Evolutionary conservation across 257 asterid genomes (phyloP).

Genomic region (Asclepias syriaca): DNA sequence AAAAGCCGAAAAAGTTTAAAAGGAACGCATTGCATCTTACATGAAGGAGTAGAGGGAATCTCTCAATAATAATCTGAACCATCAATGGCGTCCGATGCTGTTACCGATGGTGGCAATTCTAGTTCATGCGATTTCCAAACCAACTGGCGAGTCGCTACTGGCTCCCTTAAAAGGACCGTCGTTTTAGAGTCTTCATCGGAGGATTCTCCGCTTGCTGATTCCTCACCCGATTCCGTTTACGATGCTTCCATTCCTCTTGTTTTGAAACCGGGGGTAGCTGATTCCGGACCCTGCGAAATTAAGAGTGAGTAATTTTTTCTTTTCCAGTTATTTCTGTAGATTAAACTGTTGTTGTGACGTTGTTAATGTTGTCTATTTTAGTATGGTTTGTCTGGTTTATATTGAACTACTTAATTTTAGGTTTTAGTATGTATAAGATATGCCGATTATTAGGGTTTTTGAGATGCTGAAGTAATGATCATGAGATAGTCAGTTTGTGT

Average conservation of each 20-base stretch:
- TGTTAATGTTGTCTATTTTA: not conserved
- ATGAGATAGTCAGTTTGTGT: not conserved
- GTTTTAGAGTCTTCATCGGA: conserved; percentile 50
- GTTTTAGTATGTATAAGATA: not conserved
- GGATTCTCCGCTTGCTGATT: conserved; percentile 4
- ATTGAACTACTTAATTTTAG: not conserved
- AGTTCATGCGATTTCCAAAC: conserved; percentile 43
- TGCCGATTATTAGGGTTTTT: not conserved
- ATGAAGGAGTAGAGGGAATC: not conserved
- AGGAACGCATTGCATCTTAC: too few relatives aligned
- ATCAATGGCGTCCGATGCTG: not conserved
- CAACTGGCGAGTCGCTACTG: conserved; percentile 59
- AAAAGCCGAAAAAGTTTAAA: too few relatives aligned
- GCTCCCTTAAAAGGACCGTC: conserved; percentile 49
- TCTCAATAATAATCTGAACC: not conserved
- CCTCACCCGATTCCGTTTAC: conserved; percentile 26
- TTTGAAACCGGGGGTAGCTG: conserved; percentile 39
- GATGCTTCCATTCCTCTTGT: conserved; percentile 38
- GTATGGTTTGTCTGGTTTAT: not conserved
- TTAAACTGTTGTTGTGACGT: not conserved
- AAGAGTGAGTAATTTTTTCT: conserved; percentile 39
- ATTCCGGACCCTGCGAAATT: conserved; percentile 71
- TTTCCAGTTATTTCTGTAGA: not conserved
- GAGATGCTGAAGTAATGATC: not conserved
- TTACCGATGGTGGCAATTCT: not conserved